A percentile compares a stretch with the other conserved stretches of the same genome.
These are phyloP conservation scores for Fusarium guadeloupense DNA, from an alignment of 2,329 filamentous ascomycete genomes.

Conservation along the genomic window DNA sequence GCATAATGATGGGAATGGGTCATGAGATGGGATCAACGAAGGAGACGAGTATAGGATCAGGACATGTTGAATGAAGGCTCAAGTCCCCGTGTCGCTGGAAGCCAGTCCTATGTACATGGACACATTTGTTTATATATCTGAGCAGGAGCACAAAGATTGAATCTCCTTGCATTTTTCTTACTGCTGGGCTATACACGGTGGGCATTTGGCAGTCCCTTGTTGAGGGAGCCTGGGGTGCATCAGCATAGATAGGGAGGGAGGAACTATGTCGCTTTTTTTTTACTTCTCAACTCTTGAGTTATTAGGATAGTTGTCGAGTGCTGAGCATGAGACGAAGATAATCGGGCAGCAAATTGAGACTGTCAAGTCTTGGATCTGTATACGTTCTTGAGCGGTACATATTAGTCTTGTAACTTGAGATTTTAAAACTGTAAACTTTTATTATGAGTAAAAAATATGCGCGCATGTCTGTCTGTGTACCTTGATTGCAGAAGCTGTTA, in stretches of 20 bases:
- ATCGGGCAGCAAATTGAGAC: constrained; percentile 14
- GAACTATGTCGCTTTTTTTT: constrained; percentile 30
- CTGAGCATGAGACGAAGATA: constrained; percentile 18
- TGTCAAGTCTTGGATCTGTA: not conserved
- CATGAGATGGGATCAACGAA: constrained; percentile 20
- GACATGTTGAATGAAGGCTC: constrained; percentile 9
- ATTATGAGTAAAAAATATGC: not conserved
- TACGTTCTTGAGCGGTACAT: not conserved
- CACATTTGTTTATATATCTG: constrained; percentile 15
- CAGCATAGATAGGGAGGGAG: constrained; percentile 36
- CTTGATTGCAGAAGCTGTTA: not conserved
- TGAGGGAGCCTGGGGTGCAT: constrained; percentile 29
- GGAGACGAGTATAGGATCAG: constrained; percentile 15
- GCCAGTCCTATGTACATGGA: constrained; percentile 16
- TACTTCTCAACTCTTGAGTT: constrained; percentile 7
- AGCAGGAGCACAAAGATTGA: constrained; percentile 27
- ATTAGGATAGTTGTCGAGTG: constrained; percentile 7
- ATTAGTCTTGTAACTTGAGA: not conserved
- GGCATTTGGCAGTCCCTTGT: constrained; percentile 1
- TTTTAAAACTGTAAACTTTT: not conserved
- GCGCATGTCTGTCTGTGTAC: not conserved
- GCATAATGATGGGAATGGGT: constrained; percentile 29
- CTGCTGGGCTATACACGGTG: constrained; percentile 13
- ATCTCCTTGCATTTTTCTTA: constrained; percentile 18
- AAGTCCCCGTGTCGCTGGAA: constrained; percentile 3